phyloP scores from a whole-genome alignment of 345 rosid species.

The Gossypium raimondii region DNA sequence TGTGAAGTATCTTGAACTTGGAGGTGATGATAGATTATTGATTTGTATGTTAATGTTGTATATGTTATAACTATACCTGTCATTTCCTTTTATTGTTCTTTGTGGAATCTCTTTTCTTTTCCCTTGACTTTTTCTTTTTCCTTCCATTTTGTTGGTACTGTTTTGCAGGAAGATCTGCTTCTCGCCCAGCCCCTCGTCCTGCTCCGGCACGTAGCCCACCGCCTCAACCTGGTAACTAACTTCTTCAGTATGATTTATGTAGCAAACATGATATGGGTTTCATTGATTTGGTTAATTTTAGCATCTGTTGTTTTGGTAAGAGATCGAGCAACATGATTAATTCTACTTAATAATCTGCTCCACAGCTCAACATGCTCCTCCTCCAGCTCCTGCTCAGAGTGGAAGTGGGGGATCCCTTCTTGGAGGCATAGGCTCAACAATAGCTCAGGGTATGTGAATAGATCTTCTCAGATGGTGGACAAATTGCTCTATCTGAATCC shows the following conservation, averaged over 20 bases:
- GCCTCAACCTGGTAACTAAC: slow-evolving; percentile 45
- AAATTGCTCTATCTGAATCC: not conserved
- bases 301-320: not conserved
- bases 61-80: not conserved
- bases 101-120: not conserved
- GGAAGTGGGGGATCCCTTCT: slow-evolving; percentile 71
- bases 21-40: not conserved
- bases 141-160: not conserved
- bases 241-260: not conserved
- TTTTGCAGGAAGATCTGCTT: slow-evolving; percentile 58
- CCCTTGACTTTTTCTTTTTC: not conserved
- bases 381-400: slow-evolving; percentile 67
- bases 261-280: not conserved
- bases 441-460: slow-evolving; percentile 74
- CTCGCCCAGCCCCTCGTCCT: slow-evolving; percentile 50
- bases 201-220: slow-evolving; percentile 52
- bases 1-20: not conserved
- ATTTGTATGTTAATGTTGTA: not conserved
- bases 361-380: slow-evolving; percentile 78
- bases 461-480: not conserved
- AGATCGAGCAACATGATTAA: not conserved
- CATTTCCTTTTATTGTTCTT: not conserved
- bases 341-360: not conserved
- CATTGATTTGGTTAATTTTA: not conserved
- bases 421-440: slow-evolving; percentile 92